Evolutionary conservation across 2,329 filamentous ascomycete species (phyloP), one percentile per base, ranked within the genome.

Genomic region (Botrytis paeoniae): DNA sequence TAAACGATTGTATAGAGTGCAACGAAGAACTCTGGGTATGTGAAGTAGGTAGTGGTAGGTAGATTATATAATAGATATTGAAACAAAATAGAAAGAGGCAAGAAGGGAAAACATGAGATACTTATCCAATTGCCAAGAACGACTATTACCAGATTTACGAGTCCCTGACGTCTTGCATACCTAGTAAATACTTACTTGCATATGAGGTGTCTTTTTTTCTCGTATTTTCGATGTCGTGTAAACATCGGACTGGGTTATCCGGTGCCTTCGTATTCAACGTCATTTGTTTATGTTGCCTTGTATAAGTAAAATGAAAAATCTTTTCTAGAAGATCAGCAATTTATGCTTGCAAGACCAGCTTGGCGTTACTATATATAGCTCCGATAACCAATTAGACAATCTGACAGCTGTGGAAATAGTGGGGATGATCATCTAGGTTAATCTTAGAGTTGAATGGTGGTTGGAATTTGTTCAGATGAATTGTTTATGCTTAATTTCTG

Each of bases 1-100:
- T 41, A 43, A 71, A 71, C 61, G 61, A 68, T 71, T 59, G 70
- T 71, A 25, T 68, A 54, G 61, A 57, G 48, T 57, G 48, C 48
- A 69, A 32, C 57, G 65, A 57, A 68, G 64, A 39, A 41, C 65
- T 69, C 65, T 32, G 18, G 16, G 35, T 32, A 25, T 32, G 37
- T 39, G 25, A 68, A 39, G 64, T 14, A 57, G 51, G 51, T 3
- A 54, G 51, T 57, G 51, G n/a, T 29, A 29, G n/a, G n/a, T 4
- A 57, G 48, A 57, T 54, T 57, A 68, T 32, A 69, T 69, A 41
- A 51, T 29, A 51, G 3, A 10, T 57, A 43, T 69, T 32, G 18
- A 57, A 20, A 32, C 29, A 68, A 68, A 12, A 57, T 22, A 48
- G n/a, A 57, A 68, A 20, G 25, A 57, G 54, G 25, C n/a, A 41